Conservation (phyloP, 2,329 filamentous ascomycete genomes). For the Nectriaceae sp. region DNA sequence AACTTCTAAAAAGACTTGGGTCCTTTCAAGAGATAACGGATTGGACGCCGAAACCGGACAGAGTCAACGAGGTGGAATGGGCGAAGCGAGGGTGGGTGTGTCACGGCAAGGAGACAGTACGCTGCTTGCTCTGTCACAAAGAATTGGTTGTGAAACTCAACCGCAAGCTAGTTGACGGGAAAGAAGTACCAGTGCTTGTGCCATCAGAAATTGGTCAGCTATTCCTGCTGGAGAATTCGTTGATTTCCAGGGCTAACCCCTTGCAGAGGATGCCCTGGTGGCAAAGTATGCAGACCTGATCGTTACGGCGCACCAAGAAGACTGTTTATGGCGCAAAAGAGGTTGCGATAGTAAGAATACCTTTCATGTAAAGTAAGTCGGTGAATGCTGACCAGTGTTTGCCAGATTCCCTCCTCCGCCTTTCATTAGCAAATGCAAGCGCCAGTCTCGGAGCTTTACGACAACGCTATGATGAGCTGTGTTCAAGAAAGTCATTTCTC, state of each 20-base stretch:
- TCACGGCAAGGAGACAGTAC: conserved; percentile 78
- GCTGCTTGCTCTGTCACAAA: conserved; percentile 81
- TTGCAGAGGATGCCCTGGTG: conserved; percentile 65
- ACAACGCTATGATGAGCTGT: conserved; percentile 66
- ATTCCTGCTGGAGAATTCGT: neutral
- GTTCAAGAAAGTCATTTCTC: conserved; percentile 53
- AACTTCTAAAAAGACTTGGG: conserved; percentile 77
- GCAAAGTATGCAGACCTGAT: conserved; percentile 76
- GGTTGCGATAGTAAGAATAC: conserved; percentile 77
- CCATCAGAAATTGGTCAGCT: conserved; percentile 59
- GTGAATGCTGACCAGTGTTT: neutral
- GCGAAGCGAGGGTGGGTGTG: conserved; percentile 92
- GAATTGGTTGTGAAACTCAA: conserved; percentile 81
- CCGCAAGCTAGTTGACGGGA: conserved; percentile 57
- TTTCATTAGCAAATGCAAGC: conserved; percentile 64
- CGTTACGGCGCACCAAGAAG: conserved; percentile 72
- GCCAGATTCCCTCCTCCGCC: conserved; percentile 59
- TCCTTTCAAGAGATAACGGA: conserved; percentile 89
- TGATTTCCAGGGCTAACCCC: conserved; percentile 19
- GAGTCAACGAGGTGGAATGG: conserved; percentile 89
- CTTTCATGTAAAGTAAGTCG: neutral
- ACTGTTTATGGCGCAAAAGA: conserved; percentile 82
- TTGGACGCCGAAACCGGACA: conserved; percentile 91
- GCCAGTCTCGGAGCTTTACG: conserved; percentile 59
- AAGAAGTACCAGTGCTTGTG: conserved; percentile 52